Evolutionary conservation across 306 rosid genomes (phyloP).

Genomic region (Urtica urens): DNA sequence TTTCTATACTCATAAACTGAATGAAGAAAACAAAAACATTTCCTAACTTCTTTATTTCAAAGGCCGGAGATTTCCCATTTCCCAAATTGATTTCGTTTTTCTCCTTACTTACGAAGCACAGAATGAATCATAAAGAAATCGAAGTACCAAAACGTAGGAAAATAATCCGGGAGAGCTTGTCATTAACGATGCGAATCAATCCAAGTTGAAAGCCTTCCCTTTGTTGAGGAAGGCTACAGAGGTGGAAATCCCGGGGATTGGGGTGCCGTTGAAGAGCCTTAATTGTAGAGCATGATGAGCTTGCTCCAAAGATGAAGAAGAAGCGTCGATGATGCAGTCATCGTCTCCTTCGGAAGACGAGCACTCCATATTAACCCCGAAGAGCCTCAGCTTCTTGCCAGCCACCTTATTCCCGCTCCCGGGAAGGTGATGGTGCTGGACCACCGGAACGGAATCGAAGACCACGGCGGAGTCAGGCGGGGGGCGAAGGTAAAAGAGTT

Average conservation of each 20-base stretch:
- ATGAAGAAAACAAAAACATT: background rate
- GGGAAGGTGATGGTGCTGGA: constrained; percentile 29
- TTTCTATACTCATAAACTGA: constrained; percentile 4
- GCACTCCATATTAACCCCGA: constrained; percentile 44
- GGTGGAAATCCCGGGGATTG: constrained; percentile 23
- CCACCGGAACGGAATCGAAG: constrained; percentile 29
- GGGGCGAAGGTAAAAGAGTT: constrained; percentile 25
- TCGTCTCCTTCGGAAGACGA: constrained; percentile 14
- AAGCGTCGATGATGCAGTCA: background rate
- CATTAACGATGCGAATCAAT: background rate
- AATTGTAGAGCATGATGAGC: constrained; percentile 14
- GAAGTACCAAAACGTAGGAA: background rate
- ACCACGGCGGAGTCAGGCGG: constrained; percentile 16
- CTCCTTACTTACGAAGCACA: background rate
- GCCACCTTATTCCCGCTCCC: constrained; percentile 17
- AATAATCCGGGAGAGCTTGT: background rate
- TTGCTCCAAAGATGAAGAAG: constrained; percentile 11
- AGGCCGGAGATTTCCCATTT: background rate
- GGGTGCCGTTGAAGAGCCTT: constrained; percentile 29
- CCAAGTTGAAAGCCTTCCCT: constrained; percentile 20
- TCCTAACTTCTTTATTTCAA: constrained; percentile 4
- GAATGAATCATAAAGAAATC: background rate
- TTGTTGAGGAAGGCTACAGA: constrained; percentile 24
- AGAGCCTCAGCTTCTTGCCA: constrained; percentile 33
- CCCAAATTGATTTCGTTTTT: background rate